These are phyloP conservation scores for Fusarium chlamydosporum DNA, from an alignment of 2,329 filamentous ascomycete genomes.

Conservation along the genomic window DNA sequence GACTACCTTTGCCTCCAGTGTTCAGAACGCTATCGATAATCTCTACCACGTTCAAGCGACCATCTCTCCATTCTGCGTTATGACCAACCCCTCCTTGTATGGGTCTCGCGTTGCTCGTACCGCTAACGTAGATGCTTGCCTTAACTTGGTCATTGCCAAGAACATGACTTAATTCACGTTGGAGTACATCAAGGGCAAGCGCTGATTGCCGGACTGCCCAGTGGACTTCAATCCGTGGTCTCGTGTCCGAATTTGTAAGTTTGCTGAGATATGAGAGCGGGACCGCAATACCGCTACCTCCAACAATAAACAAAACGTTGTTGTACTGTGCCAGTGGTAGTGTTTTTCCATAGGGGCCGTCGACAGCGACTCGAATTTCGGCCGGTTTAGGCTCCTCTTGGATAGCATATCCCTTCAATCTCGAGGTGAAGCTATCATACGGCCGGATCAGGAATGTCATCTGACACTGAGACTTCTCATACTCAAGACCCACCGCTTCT, in stretches of 20 bases:
- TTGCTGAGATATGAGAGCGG: conserved; percentile 14
- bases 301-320: conserved; percentile 19
- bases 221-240: conserved; percentile 1
- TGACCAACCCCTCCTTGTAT: neutral
- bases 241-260: fast-evolving
- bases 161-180: neutral
- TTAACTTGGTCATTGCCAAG: neutral
- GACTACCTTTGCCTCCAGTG: neutral
- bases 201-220: conserved; percentile 22
- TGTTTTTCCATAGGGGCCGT: conserved; percentile 16
- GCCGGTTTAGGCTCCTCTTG: conserved; percentile 7
- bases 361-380: neutral
- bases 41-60: neutral
- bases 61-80: neutral
- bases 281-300: conserved; percentile 19
- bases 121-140: conserved; percentile 4
- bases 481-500: neutral
- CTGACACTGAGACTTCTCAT: neutral
- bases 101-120: neutral
- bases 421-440: conserved; percentile 60
- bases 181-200: conserved; percentile 8
- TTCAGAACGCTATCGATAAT: neutral
- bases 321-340: neutral
- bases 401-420: neutral
- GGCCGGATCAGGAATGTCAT: conserved; percentile 63